Evolutionary conservation across 257 asterid genomes (phyloP), one percentile per base, ranked within the genome.

Genomic region (Solanum lycopersicoides): DNA sequence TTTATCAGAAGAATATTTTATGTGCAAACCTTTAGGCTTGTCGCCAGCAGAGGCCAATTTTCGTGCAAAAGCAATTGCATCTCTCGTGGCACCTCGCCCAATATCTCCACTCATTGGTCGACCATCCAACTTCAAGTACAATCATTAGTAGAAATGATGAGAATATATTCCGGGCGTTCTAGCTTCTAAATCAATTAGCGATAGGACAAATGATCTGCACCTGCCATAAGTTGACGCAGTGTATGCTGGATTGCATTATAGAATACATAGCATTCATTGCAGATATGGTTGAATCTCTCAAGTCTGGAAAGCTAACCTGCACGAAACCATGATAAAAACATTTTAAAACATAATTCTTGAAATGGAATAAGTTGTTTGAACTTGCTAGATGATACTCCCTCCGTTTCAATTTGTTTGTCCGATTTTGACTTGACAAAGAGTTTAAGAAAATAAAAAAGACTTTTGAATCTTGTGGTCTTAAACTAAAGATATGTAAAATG

Each of bases 81-180:
- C 96, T 87, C 93, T 90, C 5, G 98, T 96, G 47, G 98, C 92
- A 10, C 99, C 99, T 89, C 96, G 95, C 66, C 98, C 99, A 86
- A 96, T 96, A 87, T 96, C 98, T 90, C 98, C 98, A 88, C 96
- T 96, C 99, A 96, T 95, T 59, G 99, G 99, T 28, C 99, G 97
- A 65, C 99, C 99, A 89, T 96, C 99, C 93, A 95, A 91, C 99
- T 95, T 87, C 72, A 88, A 77, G 86, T 60, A 76, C 53, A 82
- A 89, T 73, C 35, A 66, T 25, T 37, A 45, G 13, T 60, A 76
- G 25, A 23, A 76, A 39, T 34, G 50, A 50, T 74, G 85, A 87
- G 85, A 82, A 82, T 50, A 50, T 32, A n/a, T 82, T 50, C 13
- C 8, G 71, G 0, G 71, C 3, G 3, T 50, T 25, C 32, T 50